Conservation (phyloP, 805 yeast species). For the Peterozyma toletana region DNA sequence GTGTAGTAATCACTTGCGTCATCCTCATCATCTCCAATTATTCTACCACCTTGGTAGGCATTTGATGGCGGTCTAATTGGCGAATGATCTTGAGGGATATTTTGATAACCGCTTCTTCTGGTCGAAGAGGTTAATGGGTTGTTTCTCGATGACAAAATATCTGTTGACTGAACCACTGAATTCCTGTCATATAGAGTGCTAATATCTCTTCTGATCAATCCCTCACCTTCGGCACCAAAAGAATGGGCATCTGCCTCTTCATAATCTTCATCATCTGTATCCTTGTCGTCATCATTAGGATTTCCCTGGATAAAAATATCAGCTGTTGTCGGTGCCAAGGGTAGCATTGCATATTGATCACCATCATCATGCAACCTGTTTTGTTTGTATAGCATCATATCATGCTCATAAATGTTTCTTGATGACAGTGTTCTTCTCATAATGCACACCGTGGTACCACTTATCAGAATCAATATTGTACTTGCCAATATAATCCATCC, state of each 20-base stretch:
- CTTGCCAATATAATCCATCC: slow-evolving; percentile 82
- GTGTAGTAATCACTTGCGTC: slow-evolving; percentile 5
- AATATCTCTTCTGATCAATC: slow-evolving; percentile 1
- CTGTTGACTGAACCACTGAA: neutral
- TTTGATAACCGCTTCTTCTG: neutral
- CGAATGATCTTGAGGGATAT: neutral
- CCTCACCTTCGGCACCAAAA: neutral
- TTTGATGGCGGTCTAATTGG: neutral
- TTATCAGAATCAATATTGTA: slow-evolving; percentile 55
- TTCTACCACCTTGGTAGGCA: neutral
- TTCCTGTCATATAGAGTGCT: slow-evolving; percentile 3
- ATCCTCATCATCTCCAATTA: neutral
- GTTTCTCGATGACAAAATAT: neutral
- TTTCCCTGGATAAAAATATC: slow-evolving; percentile 1
- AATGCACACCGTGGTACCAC: slow-evolving; percentile 62
- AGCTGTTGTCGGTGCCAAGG: slow-evolving; percentile 8
- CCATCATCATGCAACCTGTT: slow-evolving; percentile 1
- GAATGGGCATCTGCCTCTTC: neutral
- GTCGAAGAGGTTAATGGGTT: neutral
- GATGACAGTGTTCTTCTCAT: slow-evolving; percentile 62
- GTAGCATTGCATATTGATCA: slow-evolving; percentile 6
- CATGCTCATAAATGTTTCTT: slow-evolving; percentile 23
- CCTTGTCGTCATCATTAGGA: neutral
- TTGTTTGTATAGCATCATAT: slow-evolving; percentile 4
- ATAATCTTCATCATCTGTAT: slow-evolving; percentile 1